Conservation (phyloP, 129 eudicot species). For the Helianthus tuberosus region DNA sequence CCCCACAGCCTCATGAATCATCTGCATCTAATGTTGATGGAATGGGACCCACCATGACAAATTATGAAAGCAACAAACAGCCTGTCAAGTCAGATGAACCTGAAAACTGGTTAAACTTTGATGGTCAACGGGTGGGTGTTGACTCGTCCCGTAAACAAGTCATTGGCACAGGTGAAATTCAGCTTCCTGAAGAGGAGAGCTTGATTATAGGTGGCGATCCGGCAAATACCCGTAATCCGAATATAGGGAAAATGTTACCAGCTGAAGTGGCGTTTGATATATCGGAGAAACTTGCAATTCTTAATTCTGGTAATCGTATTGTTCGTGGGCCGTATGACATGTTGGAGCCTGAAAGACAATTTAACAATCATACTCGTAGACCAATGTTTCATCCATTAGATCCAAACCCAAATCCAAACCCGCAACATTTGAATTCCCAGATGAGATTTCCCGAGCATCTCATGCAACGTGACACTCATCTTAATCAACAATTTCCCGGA, state of each 20-base stretch:
- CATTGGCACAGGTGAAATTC: constrained; percentile 44
- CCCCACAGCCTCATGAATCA: constrained; percentile 37
- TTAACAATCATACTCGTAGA: constrained; percentile 47
- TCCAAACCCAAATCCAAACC: constrained; percentile 4
- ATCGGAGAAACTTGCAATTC: constrained; percentile 61
- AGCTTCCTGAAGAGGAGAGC: constrained; percentile 76
- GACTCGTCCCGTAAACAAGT: constrained; percentile 31
- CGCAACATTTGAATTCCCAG: constrained; percentile 49
- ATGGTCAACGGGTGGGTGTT: constrained; percentile 39
- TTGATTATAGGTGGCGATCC: constrained; percentile 49
- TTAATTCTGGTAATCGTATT: constrained; percentile 48
- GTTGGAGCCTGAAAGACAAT: constrained; percentile 50
- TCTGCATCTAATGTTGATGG: constrained; percentile 39
- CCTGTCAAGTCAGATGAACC: constrained; percentile 38
- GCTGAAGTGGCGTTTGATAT: constrained; percentile 50
- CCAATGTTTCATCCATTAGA: constrained; percentile 60
- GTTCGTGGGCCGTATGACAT: constrained; percentile 53
- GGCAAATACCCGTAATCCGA: constrained; percentile 31
- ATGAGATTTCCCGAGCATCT: constrained; percentile 66
- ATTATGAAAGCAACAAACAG: constrained; percentile 34
- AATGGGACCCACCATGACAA: constrained; percentile 33
- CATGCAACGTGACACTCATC: constrained; percentile 45
- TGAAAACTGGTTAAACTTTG: constrained; percentile 54
- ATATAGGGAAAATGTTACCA: constrained; percentile 29
- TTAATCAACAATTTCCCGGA: constrained; percentile 54